Conservation (phyloP, 495 filamentous ascomycete genomes). For the Penicillium pancosmium region DNA sequence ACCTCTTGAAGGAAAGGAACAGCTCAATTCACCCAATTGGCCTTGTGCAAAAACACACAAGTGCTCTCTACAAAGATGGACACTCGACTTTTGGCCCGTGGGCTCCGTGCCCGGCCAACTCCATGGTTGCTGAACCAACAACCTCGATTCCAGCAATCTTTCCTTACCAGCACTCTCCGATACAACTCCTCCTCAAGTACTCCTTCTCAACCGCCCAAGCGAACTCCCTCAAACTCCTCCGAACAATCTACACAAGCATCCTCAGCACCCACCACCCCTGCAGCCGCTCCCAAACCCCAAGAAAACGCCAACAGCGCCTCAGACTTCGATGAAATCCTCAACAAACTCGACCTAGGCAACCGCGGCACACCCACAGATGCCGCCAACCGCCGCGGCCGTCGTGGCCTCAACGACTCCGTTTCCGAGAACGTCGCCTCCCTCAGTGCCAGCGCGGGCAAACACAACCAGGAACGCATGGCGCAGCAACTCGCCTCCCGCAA, state of each 20-base stretch:
- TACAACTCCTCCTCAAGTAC: conserved; percentile 33
- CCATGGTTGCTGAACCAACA: conserved; percentile 27
- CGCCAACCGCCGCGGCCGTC: conserved; percentile 6
- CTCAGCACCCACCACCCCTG: not conserved
- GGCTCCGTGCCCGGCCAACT: conserved; percentile 40
- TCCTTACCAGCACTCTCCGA: conserved; percentile 25
- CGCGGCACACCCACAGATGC: conserved; percentile 14
- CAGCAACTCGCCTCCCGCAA: conserved; percentile 22
- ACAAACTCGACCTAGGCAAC: conserved; percentile 40
- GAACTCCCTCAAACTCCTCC: conserved; percentile 10
- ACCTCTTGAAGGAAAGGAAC: not conserved
- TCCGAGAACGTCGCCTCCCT: conserved; percentile 26
- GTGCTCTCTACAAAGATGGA: conserved; percentile 33
- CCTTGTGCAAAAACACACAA: conserved; percentile 2
- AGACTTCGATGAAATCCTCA: conserved; percentile 45
- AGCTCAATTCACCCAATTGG: conserved; percentile 5
- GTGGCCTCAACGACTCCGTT: conserved; percentile 23
- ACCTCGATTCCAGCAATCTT: conserved; percentile 18
- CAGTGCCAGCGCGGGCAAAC: not conserved
- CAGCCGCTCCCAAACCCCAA: conserved; percentile 9
- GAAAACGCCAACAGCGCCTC: conserved; percentile 12
- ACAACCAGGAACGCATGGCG: conserved; percentile 7
- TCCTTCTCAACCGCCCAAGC: conserved; percentile 12
- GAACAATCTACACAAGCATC: conserved; percentile 5
- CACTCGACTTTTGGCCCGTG: conserved; percentile 36